These are phyloP conservation scores for Chaetomium cochliodes DNA, from an alignment of 495 filamentous ascomycete genomes.

Conservation along the genomic window DNA sequence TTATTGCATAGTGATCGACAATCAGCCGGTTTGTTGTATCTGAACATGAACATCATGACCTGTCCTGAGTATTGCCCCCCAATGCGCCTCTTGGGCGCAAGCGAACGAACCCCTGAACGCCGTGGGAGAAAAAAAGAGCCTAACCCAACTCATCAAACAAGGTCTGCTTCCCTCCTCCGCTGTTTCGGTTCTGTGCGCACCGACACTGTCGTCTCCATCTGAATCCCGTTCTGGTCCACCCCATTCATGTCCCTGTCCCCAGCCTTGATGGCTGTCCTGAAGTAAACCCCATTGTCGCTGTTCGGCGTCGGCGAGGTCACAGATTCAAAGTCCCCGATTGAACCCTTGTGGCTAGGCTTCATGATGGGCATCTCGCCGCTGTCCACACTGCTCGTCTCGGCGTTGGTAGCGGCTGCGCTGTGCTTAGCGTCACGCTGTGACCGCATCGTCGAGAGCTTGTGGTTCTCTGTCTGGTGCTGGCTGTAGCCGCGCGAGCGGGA, in stretches of 20 bases:
- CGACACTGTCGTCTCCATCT: constrained; percentile 5
- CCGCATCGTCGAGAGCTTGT: constrained; percentile 2
- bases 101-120: not conserved
- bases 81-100: not conserved
- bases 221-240: not conserved
- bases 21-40: not conserved
- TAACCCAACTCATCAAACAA: not conserved
- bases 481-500: not conserved
- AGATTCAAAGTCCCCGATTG: not conserved
- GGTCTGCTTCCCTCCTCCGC: not conserved
- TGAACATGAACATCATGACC: not conserved
- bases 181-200: constrained; percentile 1
- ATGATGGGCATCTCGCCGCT: constrained; percentile 13
- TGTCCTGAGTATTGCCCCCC: not conserved
- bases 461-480: not conserved
- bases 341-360: constrained; percentile 6
- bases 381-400: not conserved
- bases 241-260: not conserved
- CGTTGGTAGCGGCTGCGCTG: not conserved
- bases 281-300: not conserved
- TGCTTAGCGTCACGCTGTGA: not conserved
- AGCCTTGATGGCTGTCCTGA: not conserved
- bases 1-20: not conserved
- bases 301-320: not conserved
- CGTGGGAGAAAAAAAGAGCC: not conserved